These are phyloP conservation scores for Quercus alba DNA, from an alignment of 306 rosid genomes.

Conservation along the genomic window DNA sequence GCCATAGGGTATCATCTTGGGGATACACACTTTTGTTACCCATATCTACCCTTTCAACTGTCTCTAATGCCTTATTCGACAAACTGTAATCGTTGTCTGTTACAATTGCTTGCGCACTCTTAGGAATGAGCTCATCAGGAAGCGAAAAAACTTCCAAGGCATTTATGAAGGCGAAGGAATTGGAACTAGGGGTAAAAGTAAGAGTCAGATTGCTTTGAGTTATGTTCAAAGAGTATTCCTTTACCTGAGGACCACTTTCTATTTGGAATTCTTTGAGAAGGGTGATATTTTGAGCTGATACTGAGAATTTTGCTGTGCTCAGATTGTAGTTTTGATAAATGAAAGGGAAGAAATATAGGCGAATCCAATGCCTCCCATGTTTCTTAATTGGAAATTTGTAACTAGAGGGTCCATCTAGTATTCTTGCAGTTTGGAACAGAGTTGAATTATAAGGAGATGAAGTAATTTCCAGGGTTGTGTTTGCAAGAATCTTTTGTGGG, in stretches of 20 bases:
- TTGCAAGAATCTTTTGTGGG: slow-evolving; percentile 25
- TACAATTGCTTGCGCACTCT: slow-evolving; percentile 24
- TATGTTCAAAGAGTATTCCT: slow-evolving; percentile 54
- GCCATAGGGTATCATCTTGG: slow-evolving; percentile 42
- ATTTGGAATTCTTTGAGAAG: slow-evolving; percentile 43
- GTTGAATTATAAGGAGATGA: slow-evolving; percentile 31
- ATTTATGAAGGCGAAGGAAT: slow-evolving; percentile 64
- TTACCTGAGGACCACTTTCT: slow-evolving; percentile 18
- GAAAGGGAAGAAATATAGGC: slow-evolving; percentile 63
- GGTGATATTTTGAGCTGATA: slow-evolving; percentile 52
- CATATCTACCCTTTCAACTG: slow-evolving; percentile 62
- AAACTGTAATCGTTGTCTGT: slow-evolving; percentile 23
- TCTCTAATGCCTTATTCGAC: slow-evolving; percentile 47
- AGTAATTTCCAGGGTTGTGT: slow-evolving; percentile 12
- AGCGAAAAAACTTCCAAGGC: slow-evolving; percentile 56
- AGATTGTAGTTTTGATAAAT: slow-evolving; percentile 23
- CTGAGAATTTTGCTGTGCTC: slow-evolving; percentile 60
- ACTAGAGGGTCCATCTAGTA: slow-evolving; percentile 34
- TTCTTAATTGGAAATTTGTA: slow-evolving; percentile 52
- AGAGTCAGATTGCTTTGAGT: slow-evolving; percentile 38
- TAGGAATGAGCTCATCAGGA: slow-evolving; percentile 51
- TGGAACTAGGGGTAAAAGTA: slow-evolving; percentile 46
- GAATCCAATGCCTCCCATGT: slow-evolving; percentile 62
- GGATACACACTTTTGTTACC: slow-evolving; percentile 45
- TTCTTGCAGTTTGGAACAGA: slow-evolving; percentile 49